phyloP scores from a whole-genome alignment of 176 grass and related monocot species.

The Aegilops umbellulata region DNA sequence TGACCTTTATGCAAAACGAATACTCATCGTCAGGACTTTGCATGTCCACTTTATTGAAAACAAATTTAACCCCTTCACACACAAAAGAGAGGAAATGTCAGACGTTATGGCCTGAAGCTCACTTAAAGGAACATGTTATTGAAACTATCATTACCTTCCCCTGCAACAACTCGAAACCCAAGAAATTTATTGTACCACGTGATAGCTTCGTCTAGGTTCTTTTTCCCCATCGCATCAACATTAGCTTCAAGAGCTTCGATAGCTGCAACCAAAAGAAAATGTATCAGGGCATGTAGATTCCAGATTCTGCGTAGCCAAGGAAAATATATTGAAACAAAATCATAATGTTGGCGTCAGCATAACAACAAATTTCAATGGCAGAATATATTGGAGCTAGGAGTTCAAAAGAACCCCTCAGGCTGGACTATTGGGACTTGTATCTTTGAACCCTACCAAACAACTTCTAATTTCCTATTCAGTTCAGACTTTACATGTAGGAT shows the following conservation, averaged over 20 bases:
- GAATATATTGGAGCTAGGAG: background rate
- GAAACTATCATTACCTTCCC: conserved; percentile 59
- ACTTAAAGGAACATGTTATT: background rate
- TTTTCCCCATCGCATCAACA: conserved; percentile 16
- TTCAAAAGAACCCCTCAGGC: background rate
- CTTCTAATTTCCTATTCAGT: background rate
- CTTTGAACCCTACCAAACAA: background rate
- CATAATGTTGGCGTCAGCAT: background rate
- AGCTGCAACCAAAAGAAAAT: conserved; percentile 37
- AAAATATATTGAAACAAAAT: background rate
- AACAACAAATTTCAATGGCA: background rate
- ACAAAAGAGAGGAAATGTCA: conserved; percentile 25
- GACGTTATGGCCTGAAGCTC: background rate
- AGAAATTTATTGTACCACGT: conserved; percentile 77
- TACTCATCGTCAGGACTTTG: conserved; percentile 62
- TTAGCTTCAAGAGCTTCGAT: conserved; percentile 62
- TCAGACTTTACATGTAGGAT: background rate
- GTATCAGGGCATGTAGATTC: conserved; percentile 18
- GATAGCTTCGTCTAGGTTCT: conserved; percentile 57
- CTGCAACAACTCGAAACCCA: conserved; percentile 72
- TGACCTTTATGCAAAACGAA: conserved; percentile 67
- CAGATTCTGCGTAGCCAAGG: background rate
- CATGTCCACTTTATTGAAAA: conserved; percentile 74
- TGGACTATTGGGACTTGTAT: background rate
- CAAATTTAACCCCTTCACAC: conserved; percentile 67